Evolutionary conservation across 2,329 filamentous ascomycete species (phyloP), one percentile per base, ranked within the genome.

Genomic region (Hyphodiscus sp.): DNA sequence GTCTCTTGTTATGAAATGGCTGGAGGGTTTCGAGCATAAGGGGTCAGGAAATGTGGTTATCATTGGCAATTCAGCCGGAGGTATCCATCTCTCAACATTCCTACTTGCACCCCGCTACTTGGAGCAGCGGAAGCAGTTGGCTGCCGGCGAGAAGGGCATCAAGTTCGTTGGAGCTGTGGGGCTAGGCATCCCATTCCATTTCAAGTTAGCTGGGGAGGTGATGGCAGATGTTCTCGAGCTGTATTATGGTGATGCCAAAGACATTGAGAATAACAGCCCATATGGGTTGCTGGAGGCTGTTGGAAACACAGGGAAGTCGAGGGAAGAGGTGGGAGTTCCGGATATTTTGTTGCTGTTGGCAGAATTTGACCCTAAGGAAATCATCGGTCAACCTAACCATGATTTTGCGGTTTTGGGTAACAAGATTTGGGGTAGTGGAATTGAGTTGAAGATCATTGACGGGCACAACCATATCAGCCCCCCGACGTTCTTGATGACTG

Each of bases 391-490:
- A 5, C 56, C 64, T 2, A 62, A 55, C 45, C 51, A 58, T 29
- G 58, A 61, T n/a, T 67, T 68, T 57, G 60, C 62, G 29, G 53
- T 45, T 2, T 33, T 65, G 16, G 62, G 56, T 55, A 58, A 63
- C 42, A 54, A 57, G 20, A 48, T 44, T 10, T 67, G 62, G 58
- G 62, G 60, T 0, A 61, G 60, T 20, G 60, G 56, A 23, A 20
- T 61, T 43, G 53, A 60, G 45, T 49, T 57, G 30, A 26, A 54
- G 44, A 48, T 49, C 18, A 51, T 67, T 15, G 20, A 54, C 30
- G 64, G 65, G 1, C 65, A 68, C 55, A 68, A 67, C 54, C 66
- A 68, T 60, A 63, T 67, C 20, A 63, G 59, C 54, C 64, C 65
- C 8, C 51, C 62, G 15, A 20, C 60, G 45, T 56, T 56, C 13